A percentile compares a stretch with the other conserved stretches of the same genome.
These are phyloP conservation scores for Emmonsiellopsis sp. DNA, from an alignment of 2,329 filamentous ascomycete species.

Conservation along the genomic window DNA sequence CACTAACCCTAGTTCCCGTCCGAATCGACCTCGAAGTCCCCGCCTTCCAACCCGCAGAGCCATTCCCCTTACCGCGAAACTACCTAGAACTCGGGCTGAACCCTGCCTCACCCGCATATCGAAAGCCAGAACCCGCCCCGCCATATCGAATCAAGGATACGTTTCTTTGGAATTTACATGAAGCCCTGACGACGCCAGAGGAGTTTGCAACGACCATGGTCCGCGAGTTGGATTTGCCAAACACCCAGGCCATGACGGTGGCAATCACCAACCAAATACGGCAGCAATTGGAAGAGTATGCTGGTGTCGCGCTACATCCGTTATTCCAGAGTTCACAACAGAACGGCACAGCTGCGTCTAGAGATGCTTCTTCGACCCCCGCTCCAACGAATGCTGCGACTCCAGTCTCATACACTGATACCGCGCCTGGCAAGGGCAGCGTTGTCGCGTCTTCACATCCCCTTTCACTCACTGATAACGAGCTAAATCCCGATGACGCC, in stretches of 20 bases:
- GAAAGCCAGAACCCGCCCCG: conserved; percentile 66
- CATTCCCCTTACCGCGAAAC: conserved; percentile 37
- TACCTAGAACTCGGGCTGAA: conserved; percentile 41
- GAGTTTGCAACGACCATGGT: conserved; percentile 88
- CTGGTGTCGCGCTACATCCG: conserved; percentile 85
- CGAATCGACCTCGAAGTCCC: conserved; percentile 92
- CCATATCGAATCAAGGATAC: conserved; percentile 85
- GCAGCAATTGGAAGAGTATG: conserved; percentile 91
- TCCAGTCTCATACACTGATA: conserved; percentile 18
- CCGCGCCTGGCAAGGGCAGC: conserved; percentile 5
- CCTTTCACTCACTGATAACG: conserved; percentile 54
- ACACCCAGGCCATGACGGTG: conserved; percentile 57
- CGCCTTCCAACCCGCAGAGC: conserved; percentile 47
- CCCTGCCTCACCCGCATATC: conserved; percentile 67
- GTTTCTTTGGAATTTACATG: conserved; percentile 97
- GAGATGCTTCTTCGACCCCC: conserved; percentile 31
- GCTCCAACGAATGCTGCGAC: conserved; percentile 18
- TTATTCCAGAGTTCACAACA: conserved; percentile 58
- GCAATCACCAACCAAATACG: conserved; percentile 92
- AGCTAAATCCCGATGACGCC: conserved; percentile 83
- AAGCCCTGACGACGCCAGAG: conserved; percentile 87
- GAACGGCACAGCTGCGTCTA: conserved; percentile 30
- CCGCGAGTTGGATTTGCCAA: conserved; percentile 85
- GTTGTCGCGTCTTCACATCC: neutral
- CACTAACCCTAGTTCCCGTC: conserved; percentile 86